These are phyloP conservation scores for Diophrys appendiculata DNA, from an alignment of 73 alveolate genomes.

Conservation along the genomic window DNA sequence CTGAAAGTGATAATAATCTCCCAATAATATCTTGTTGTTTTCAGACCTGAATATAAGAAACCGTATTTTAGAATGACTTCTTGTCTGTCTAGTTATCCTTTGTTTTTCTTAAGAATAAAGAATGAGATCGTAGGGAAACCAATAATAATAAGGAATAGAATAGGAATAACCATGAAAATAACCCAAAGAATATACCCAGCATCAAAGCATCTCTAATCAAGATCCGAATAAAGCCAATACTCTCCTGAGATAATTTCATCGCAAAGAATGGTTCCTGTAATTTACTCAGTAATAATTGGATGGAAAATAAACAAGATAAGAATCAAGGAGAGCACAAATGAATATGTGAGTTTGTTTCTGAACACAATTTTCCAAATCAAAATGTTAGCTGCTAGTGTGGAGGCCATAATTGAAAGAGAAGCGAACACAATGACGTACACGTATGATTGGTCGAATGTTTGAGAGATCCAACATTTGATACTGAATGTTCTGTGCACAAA, in stretches of 20 bases:
- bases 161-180: neutral
- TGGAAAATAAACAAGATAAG: neutral
- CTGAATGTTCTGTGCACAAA: too few relatives aligned
- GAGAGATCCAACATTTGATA: too few relatives aligned
- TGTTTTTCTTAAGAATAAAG: neutral
- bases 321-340: too few relatives aligned
- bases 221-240: neutral
- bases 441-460: too few relatives aligned
- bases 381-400: too few relatives aligned
- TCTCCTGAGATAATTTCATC: neutral
- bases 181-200: neutral
- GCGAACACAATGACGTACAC: too few relatives aligned
- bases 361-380: too few relatives aligned
- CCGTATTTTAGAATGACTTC: conserved; percentile 15
- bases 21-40: conserved; percentile 46
- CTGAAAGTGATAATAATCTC: conserved; percentile 54
- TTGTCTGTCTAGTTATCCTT: neutral
- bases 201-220: neutral
- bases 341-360: too few relatives aligned
- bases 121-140: neutral
- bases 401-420: too few relatives aligned
- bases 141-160: neutral
- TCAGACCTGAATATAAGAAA: conserved; percentile 46
- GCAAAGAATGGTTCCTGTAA: neutral
- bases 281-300: neutral